Evolutionary conservation across 495 filamentous ascomycete species (phyloP), one percentile per base, ranked within the genome.

Genomic region (Aspergillus wentii): DNA sequence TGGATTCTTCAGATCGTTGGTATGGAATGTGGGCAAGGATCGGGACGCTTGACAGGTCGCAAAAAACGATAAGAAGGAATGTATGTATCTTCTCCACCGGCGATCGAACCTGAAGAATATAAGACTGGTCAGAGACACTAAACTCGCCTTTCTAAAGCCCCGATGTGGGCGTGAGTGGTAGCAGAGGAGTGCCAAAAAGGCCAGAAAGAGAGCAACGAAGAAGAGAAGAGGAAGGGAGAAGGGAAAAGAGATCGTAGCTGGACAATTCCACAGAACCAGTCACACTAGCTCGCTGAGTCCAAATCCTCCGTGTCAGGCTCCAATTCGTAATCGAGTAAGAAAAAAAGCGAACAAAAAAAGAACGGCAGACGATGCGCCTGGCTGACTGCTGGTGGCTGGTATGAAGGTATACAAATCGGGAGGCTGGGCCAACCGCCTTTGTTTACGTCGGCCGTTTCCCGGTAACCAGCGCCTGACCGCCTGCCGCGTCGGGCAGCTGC

Each of bases 371-470:
- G n/a, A n/a, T n/a, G n/a, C n/a, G n/a, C 22, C 22, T 25, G 22
- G 10, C 22, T 25, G 22, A 25, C 22, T 25, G 6, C n/a, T n/a
- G n/a, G n/a, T n/a, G n/a, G 22, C 11, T 11, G 22, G 52, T 41
- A 55, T 52, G 52, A 38, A 51, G 58, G 49, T 57, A 55, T 57
- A 50, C 38, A 43, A 60, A 59, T 54, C 14, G 41, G 56, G 65
- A 64, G 68, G 65, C 66, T 69, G 68, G 68, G 61, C 64, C 63
- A 71, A 58, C 58, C 44, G 38, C 36, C 51, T 54, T 68, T 71
- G 66, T 71, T 71, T 68, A 71, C 65, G 25, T 15, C 38, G 20
- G 27, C 37, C 52, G 58, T 61, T 65, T 55, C 62, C 50, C 42
- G 57, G 65, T 47, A 64, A 68, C 62, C 54, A 40, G 0, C 0